Evolutionary conservation across 768 basidiomycete genomes (phyloP), one percentile per base, ranked within the genome.

Genomic region (Leucogyrophana mollusca): DNA sequence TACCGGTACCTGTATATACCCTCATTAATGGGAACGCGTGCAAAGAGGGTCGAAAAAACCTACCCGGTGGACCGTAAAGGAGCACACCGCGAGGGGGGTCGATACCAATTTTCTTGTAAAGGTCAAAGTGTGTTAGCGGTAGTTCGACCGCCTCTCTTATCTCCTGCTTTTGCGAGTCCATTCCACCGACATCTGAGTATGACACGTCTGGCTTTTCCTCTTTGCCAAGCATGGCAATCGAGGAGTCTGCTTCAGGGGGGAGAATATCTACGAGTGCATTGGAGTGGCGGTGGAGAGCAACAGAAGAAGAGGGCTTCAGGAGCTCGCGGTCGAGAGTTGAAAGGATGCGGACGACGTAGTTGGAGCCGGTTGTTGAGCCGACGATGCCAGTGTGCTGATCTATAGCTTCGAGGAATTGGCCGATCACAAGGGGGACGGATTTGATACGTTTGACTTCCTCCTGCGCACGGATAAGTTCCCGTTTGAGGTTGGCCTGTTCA

Each of bases 371-470:
- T 0, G 96, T 99, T 11, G 90, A 94, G 39, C 94, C 95, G 16
- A 98, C 96, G 55, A 99, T 99, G 51, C 87, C 93, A 13, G 95
- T 93, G 57, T 87, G 84, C 66, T 97, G 91, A 74, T 99, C 96
- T 65, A 99, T 97, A 42, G 96, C 89, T 72, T 99, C 96, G 27
- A 98, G 82, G 74, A 99, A 99, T 68, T 99, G 96, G 46, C 96
- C 96, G 60, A 99, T 99, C 62, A 99, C 96, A 13, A 99, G 84
- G 0, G 96, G 96, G 5, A 99, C 96, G 43, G 91, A 91, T 71
- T 98, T 94, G 65, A 99, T 99, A 48, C 96, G 90, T 71, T 97
- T 96, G 62, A 99, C 96, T 71, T 99, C 96, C 66, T 99, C 96
- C 63, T 99, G 96, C 0, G 96, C 96, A 46, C 96, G 91, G 55